phyloP scores from a whole-genome alignment of 306 rosid genomes.

The Citrullus mucosospermus region DNA sequence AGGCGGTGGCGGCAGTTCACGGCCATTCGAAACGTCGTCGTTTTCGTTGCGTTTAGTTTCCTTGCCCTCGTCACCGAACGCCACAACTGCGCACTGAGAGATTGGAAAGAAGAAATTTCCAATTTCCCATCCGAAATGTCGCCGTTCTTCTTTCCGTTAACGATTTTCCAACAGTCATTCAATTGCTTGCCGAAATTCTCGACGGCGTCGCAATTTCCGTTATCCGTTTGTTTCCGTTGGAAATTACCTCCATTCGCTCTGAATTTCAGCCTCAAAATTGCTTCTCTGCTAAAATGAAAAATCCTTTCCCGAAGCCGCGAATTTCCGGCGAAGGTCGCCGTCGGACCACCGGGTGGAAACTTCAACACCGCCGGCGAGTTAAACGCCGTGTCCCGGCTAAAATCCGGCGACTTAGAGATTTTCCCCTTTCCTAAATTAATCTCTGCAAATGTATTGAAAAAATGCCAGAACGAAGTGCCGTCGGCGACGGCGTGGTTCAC shows the following conservation, averaged over 20 bases:
- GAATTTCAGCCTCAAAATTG: constrained; percentile 28
- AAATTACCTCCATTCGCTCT: constrained; percentile 15
- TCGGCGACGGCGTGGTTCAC: constrained; percentile 69
- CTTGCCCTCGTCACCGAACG: constrained; percentile 76
- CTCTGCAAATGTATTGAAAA: constrained; percentile 82
- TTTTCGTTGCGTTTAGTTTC: constrained; percentile 25
- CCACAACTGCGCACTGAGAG: constrained; percentile 77
- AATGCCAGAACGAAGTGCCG: constrained; percentile 88
- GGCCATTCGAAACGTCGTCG: constrained; percentile 84
- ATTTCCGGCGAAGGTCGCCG: constrained; percentile 35
- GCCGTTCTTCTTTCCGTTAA: constrained; percentile 8
- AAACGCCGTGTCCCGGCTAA: constrained; percentile 40
- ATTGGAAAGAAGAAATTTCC: constrained; percentile 76
- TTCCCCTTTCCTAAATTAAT: constrained; percentile 19
- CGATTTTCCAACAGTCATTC: constrained; percentile 33
- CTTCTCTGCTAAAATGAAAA: constrained; percentile 45
- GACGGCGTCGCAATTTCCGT: constrained; percentile 20
- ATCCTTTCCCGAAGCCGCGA: constrained; percentile 51
- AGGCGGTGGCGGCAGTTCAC: constrained; percentile 83
- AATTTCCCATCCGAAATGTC: not conserved
- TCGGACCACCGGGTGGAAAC: constrained; percentile 54
- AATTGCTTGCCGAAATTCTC: constrained; percentile 27
- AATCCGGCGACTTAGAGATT: constrained; percentile 34
- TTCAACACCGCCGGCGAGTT: constrained; percentile 46
- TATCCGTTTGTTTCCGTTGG: not conserved